Conservation (phyloP, 1,139 yeast species). For the Diutina mesorugosa region DNA sequence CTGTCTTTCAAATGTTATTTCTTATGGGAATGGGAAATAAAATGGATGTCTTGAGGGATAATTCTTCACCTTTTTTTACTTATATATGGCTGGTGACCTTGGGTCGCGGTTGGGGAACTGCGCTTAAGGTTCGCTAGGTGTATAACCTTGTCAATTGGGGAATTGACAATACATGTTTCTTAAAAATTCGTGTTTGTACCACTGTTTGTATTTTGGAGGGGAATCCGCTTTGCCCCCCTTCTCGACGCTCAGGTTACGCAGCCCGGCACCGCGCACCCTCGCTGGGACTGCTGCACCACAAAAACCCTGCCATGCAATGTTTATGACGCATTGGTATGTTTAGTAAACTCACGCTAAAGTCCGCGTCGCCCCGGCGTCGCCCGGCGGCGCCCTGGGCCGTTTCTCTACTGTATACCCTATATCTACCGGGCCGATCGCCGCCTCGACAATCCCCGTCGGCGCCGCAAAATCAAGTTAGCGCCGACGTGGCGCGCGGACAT, state of each 20-base stretch:
- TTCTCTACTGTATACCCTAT: no score
- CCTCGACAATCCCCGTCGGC: no score
- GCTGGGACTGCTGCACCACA: no score
- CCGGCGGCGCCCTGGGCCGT: background rate
- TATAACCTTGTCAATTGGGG: constrained; percentile 1
- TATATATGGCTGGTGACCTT: background rate
- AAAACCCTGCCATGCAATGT: background rate
- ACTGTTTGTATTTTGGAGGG: background rate
- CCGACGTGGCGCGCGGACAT: no score
- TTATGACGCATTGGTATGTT: background rate
- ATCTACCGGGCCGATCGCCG: no score
- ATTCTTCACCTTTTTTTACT: constrained; percentile 1
- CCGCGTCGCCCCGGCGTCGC: background rate
- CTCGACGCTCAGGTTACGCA: background rate
- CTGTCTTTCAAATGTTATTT: constrained; percentile 2
- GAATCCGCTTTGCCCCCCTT: background rate
- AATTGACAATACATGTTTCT: constrained; percentile 2
- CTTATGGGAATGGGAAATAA: constrained; percentile 3
- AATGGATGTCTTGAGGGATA: constrained; percentile 1
- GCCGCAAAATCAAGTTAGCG: no score
- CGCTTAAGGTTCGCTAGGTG: background rate
- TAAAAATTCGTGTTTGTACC: background rate
- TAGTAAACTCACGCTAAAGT: background rate
- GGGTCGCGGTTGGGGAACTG: constrained; percentile 1
- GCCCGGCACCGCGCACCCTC: background rate